phyloP scores from a whole-genome alignment of 495 filamentous ascomycete species.

The Staphylotrichum longicolle region DNA sequence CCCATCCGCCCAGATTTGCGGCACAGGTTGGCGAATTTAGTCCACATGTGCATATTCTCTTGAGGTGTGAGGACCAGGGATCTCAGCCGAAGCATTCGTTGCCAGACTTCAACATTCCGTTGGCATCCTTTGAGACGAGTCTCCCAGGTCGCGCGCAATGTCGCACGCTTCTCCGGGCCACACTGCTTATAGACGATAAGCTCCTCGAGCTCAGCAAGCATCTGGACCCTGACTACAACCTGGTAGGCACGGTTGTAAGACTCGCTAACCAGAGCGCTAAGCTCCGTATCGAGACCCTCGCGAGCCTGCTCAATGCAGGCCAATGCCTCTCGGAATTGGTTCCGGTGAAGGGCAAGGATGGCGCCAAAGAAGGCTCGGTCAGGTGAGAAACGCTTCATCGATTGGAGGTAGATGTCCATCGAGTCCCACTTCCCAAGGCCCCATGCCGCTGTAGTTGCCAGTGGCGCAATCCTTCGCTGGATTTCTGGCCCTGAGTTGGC shows the following conservation, averaged over 20 bases:
- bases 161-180: constrained; percentile 80
- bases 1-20: constrained; percentile 92
- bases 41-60: constrained; percentile 97
- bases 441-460: constrained; percentile 97
- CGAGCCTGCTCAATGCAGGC: constrained; percentile 85
- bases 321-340: constrained; percentile 85
- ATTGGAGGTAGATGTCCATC: constrained; percentile 93
- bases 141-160: constrained; percentile 92
- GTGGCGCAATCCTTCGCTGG: constrained; percentile 80
- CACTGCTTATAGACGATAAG: constrained; percentile 97
- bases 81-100: constrained; percentile 92
- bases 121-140: constrained; percentile 91
- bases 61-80: constrained; percentile 84
- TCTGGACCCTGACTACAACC: constrained; percentile 93
- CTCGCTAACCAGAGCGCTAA: constrained; percentile 91
- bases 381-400: constrained; percentile 89
- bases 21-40: constrained; percentile 97
- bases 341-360: constrained; percentile 87
- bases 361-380: constrained; percentile 97
- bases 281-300: constrained; percentile 89
- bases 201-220: constrained; percentile 97
- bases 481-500: constrained; percentile 78
- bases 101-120: constrained; percentile 97
- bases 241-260: constrained; percentile 96
- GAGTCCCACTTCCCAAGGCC: constrained; percentile 93